phyloP scores from a whole-genome alignment of 495 filamentous ascomycete genomes.

The Gamarada debralockiae region DNA sequence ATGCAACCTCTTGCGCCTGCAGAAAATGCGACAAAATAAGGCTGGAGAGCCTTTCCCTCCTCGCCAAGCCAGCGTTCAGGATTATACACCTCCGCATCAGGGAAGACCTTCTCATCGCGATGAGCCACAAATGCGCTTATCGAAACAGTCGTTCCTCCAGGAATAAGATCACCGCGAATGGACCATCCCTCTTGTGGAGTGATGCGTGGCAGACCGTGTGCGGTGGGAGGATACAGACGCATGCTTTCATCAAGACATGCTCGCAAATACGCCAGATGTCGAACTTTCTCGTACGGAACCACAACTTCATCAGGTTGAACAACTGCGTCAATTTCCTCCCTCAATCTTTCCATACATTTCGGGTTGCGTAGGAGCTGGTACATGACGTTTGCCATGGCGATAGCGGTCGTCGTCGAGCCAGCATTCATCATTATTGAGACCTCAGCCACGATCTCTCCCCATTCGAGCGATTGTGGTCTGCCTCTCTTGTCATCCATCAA shows the following conservation, averaged over 20 bases:
- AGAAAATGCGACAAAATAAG: conserved; percentile 40
- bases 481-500: no score
- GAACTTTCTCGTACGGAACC: no score
- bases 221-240: conserved; percentile 34
- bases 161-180: conserved; percentile 13
- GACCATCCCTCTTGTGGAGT: conserved; percentile 16
- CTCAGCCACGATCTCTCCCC: no score
- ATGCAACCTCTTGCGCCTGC: conserved; percentile 39
- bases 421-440: no score
- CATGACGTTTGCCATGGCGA: no score
- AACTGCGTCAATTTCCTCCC: no score
- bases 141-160: conserved; percentile 37
- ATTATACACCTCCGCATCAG: conserved; percentile 40
- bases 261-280: conserved; percentile 33
- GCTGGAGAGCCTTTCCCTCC: conserved; percentile 33
- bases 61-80: conserved; percentile 46
- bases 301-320: no score
- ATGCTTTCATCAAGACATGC: conserved; percentile 28
- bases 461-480: no score
- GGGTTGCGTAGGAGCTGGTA: no score
- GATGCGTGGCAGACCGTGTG: conserved; percentile 38
- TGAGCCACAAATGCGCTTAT: conserved; percentile 43
- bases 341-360: no score
- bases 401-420: no score
- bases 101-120: conserved; percentile 40